Evolutionary conservation across 2,329 filamentous ascomycete genomes (phyloP).

Genomic region (Ceratocystis papillata): DNA sequence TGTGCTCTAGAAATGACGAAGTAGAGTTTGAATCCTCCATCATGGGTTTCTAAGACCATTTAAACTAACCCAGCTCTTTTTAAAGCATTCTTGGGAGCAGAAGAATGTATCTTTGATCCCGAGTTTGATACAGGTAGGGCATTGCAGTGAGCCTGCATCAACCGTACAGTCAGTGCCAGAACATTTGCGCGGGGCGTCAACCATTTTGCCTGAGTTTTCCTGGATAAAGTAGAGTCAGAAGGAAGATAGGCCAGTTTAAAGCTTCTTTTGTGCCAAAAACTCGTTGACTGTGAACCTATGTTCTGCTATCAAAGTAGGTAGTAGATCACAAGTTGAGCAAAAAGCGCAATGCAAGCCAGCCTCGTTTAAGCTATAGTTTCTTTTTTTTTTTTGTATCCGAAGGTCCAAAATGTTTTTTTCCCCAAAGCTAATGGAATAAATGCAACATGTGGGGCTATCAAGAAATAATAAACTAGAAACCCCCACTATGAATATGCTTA

Average conservation of each 20-base stretch:
- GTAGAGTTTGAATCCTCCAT: neutral
- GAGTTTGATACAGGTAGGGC: conserved; percentile 86
- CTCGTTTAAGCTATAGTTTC: neutral
- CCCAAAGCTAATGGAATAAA: neutral
- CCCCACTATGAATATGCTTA: neutral
- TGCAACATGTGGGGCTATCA: neutral
- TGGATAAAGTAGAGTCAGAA: neutral
- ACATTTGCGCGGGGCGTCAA: conserved; percentile 56
- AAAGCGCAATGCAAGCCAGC: neutral
- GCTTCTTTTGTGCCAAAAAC: neutral
- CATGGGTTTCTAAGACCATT: neutral
- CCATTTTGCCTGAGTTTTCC: conserved; percentile 32
- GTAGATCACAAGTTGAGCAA: neutral
- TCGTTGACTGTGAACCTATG: neutral
- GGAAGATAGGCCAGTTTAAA: neutral
- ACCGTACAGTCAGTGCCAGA: conserved; percentile 75
- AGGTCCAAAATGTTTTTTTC: neutral
- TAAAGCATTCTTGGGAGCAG: conserved; percentile 98
- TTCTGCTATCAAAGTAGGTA: neutral
- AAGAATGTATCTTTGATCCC: conserved; percentile 85
- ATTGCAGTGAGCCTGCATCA: conserved; percentile 75
- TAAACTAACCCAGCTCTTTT: conserved; percentile 81
- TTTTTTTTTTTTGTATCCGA: neutral
- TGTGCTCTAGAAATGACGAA: too few species aligned
- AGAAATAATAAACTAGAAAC: too few species aligned